Evolutionary conservation across 192 early-diverging fungal genomes (phyloP), one percentile per base, ranked within the genome.

Genomic region (Rhizoclosmatium sp.): DNA sequence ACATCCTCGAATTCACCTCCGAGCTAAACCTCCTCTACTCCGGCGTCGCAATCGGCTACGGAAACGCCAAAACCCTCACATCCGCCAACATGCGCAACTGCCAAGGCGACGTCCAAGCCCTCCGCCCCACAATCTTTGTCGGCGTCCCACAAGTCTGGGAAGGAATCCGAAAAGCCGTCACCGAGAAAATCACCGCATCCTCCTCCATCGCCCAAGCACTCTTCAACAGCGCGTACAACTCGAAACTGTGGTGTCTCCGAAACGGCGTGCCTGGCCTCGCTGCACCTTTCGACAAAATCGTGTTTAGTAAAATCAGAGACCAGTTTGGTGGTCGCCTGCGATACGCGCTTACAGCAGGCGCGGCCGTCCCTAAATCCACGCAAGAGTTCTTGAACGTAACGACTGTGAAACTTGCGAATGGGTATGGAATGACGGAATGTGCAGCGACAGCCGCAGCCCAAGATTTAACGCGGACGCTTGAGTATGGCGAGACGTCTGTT

Each of bases 341-440:
- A 78, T 89, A 91, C 69, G 93, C 92, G 2, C 82, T 97, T 46
- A 92, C 92, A 5, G 97, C 96, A 80, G 96, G 97, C 76, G 97
- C 97, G 31, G 94, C 95, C 49, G 87, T 99, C 76, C 94, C 93
- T 47, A 23, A 79, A 47, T 92, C 94, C 51, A 97, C 95, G 56
- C 95, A 97, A 78, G 86, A 90, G 69, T 96, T 97, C 71, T 85
- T 98, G 72, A 87, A 89, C 2, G 89, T 91, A n/a, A 78, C 88
- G 3, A 74, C 67, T 91, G 92, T 86, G 82, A 91, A 93, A n/a
- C 89, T 99, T 78, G 82, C 96, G 54, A 92, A 93, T 69, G 97
- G 96, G 5, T 97, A 95, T 85, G 96, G 93, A 44, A 89, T 94
- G 83, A 93, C 94, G 67, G 95, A 96, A 85, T 92, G 89, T 42